These are phyloP conservation scores for Teratosphaeria pseudoeucalypti DNA, from an alignment of 2,329 filamentous ascomycete species.

Conservation along the genomic window DNA sequence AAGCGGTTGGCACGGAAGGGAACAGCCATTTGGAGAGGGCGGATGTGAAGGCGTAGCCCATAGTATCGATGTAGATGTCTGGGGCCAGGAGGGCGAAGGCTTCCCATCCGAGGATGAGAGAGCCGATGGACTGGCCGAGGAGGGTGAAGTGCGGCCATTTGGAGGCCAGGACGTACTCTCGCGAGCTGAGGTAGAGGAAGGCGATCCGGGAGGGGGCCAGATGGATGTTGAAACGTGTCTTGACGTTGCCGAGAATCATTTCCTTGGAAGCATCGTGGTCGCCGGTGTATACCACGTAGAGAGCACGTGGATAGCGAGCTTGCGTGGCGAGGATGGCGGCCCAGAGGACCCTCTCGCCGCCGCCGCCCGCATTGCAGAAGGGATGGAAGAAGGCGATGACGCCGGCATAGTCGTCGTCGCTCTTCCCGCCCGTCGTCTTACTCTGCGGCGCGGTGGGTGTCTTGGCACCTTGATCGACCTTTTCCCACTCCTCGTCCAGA, in stretches of 20 bases:
- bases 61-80: slow-evolving; percentile 92
- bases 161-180: slow-evolving; percentile 73
- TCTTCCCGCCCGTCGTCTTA: slow-evolving; percentile 27
- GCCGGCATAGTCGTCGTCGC: slow-evolving; percentile 56
- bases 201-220: slow-evolving; percentile 72
- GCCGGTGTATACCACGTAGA: slow-evolving; percentile 89
- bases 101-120: slow-evolving; percentile 77
- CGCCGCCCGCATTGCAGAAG: slow-evolving; percentile 95
- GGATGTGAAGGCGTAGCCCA: slow-evolving; percentile 91
- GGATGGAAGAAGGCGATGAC: slow-evolving; percentile 96
- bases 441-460: slow-evolving; percentile 29
- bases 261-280: slow-evolving; percentile 81
- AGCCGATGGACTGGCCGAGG: slow-evolving; percentile 85
- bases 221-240: slow-evolving; percentile 85
- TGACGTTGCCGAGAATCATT: slow-evolving; percentile 51
- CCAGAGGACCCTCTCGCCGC: slow-evolving; percentile 93
- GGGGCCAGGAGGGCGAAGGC: slow-evolving; percentile 86
- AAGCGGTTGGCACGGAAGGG: slow-evolving; percentile 66
- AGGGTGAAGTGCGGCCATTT: slow-evolving; percentile 91
- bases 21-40: slow-evolving; percentile 77
- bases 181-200: slow-evolving; percentile 83
- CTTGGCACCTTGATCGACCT: slow-evolving; percentile 42
- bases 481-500: slow-evolving; percentile 58
- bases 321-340: slow-evolving; percentile 88
- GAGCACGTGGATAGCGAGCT: slow-evolving; percentile 73